Evolutionary conservation across 2,329 filamentous ascomycete genomes (phyloP).

Genomic region (Plenodomus tracheiphilus): DNA sequence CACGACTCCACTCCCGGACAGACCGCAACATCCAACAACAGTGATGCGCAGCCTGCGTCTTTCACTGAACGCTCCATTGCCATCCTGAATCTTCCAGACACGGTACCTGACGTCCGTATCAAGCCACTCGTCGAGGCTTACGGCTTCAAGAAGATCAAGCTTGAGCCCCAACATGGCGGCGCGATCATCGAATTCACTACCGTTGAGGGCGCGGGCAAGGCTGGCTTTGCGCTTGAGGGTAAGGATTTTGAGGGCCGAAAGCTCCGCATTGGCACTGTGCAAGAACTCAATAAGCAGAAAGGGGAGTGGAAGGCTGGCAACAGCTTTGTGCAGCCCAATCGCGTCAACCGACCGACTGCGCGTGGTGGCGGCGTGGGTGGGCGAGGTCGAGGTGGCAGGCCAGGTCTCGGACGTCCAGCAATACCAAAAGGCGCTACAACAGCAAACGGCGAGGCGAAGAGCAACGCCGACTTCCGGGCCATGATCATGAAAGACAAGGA

Average conservation of each 20-base stretch:
- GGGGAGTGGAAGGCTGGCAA: slow-evolving; percentile 46
- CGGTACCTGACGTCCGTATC: slow-evolving; percentile 85
- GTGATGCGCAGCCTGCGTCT: slow-evolving; percentile 19
- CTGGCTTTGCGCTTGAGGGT: slow-evolving; percentile 54
- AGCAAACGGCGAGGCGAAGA: slow-evolving; percentile 47
- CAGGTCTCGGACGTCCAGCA: slow-evolving; percentile 34
- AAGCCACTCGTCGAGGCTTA: slow-evolving; percentile 70
- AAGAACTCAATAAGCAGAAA: slow-evolving; percentile 49
- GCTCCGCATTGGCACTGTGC: slow-evolving; percentile 54
- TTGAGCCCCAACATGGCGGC: slow-evolving; percentile 80
- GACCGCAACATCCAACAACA: slow-evolving; percentile 29
- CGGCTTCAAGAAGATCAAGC: slow-evolving; percentile 75
- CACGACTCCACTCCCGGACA: slow-evolving; percentile 44
- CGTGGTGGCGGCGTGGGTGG: slow-evolving; percentile 25
- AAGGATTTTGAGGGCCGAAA: slow-evolving; percentile 46
- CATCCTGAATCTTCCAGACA: slow-evolving; percentile 86
- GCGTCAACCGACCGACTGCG: slow-evolving; percentile 31
- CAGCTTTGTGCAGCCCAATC: slow-evolving; percentile 32
- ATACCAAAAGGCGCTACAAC: slow-evolving; percentile 17
- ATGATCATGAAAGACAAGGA: slow-evolving; percentile 51
- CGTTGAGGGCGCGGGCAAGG: slow-evolving; percentile 71
- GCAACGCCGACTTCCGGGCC: slow-evolving; percentile 61
- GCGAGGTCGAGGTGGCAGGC: slow-evolving; percentile 29
- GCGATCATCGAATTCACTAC: slow-evolving; percentile 83
- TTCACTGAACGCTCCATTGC: slow-evolving; percentile 70